Base-by-base conservation (phyloP, 75 land plant genomes). In the Selaginella moellendorffii region DNA sequence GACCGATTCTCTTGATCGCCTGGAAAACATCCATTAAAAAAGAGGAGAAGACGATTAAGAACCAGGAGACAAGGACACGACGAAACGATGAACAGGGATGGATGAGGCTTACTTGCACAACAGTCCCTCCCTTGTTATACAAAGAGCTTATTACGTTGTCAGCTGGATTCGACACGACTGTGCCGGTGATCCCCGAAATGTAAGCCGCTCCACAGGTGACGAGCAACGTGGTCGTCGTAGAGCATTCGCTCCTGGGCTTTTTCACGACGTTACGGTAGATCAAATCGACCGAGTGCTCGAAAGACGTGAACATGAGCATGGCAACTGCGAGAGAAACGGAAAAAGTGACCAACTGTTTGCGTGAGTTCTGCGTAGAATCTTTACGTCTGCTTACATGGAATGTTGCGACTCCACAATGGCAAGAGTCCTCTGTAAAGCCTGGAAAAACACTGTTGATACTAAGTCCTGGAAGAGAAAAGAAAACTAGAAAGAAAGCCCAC, bases 371-470 rank as follows among this genome's bases (percentile, higher is more conserved):
- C 9, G 21, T 10, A 14, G 21, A 58, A 58, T 8, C 20, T 58
- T 5, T 36, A 36, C 10, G 46, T 5, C 14, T 2, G n/a, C 59
- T 56, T 85, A 92, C 97, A 92, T 77, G 97, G 97, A 58, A 92
- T 79, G 70, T 92, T 88, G 14, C 97, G 90, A 22, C 90, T 75
- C 97, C 97, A 92, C 23, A 92, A 77, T 69, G 97, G 96, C 65
- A 80, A 30, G 28, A 92, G 77, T 58, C 97, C 97, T 65, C 61
- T 79, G 72, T 92, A 92, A 24, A 88, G 81, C 30, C 97, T 92
- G 90, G 66, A 78, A 51, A 1, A 23, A 61, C 29, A 5, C 27
- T 14, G 29, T 14, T 0, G 5, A 36, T 14, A 36, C 46, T n/a
- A n/a, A n/a, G n/a, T n/a, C n/a, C n/a, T n/a, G n/a, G n/a, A n/a